Percentiles rank a stretch among this genome's conserved stretches.
These are phyloP conservation scores for Cryptococcus deneoformans DNA, from an alignment of 1,284 basidiomycete species.

Conservation along the genomic window DNA sequence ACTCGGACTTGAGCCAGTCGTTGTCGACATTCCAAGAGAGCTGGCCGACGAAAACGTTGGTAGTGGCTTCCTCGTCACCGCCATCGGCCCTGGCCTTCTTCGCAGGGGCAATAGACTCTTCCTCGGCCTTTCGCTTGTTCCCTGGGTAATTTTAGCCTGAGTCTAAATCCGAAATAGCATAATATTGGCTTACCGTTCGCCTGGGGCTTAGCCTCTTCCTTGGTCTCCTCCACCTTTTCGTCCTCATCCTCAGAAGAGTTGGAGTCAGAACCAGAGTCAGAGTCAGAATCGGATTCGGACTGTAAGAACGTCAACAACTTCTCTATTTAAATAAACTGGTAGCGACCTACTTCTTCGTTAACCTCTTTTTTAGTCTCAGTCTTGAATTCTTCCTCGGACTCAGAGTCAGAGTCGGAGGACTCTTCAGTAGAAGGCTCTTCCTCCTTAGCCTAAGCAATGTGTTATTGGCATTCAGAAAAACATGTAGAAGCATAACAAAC, in stretches of 20 bases:
- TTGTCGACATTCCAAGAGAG: conserved; percentile 98
- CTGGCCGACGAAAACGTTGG: conserved; percentile 86
- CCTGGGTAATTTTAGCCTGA: conserved; percentile 44
- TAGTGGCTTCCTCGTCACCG: conserved; percentile 58
- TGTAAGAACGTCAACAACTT: background rate
- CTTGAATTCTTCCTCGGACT: conserved; percentile 40
- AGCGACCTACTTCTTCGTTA: background rate
- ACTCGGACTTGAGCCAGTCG: conserved; percentile 91
- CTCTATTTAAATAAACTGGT: background rate
- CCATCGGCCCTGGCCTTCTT: conserved; percentile 64
- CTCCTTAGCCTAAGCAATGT: background rate
- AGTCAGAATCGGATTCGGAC: conserved; percentile 10
- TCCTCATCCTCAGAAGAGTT: conserved; percentile 53
- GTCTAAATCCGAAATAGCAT: background rate
- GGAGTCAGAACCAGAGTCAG: conserved; percentile 7
- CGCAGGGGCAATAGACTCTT: conserved; percentile 59
- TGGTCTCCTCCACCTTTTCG: conserved; percentile 53
- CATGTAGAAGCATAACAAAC: background rate
- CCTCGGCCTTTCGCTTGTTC: conserved; percentile 80
- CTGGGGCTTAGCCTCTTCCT: conserved; percentile 35
- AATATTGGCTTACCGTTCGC: conserved; percentile 52
- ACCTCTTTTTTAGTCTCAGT: conserved; percentile 40
- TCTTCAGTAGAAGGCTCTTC: conserved; percentile 17
- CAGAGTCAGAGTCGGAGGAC: conserved; percentile 12
- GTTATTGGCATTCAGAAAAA: background rate